A percentile compares a stretch with the other conserved stretches of the same genome.
Conservation (phyloP, 768 basidiomycete species). For the Lactarius sp. region DNA sequence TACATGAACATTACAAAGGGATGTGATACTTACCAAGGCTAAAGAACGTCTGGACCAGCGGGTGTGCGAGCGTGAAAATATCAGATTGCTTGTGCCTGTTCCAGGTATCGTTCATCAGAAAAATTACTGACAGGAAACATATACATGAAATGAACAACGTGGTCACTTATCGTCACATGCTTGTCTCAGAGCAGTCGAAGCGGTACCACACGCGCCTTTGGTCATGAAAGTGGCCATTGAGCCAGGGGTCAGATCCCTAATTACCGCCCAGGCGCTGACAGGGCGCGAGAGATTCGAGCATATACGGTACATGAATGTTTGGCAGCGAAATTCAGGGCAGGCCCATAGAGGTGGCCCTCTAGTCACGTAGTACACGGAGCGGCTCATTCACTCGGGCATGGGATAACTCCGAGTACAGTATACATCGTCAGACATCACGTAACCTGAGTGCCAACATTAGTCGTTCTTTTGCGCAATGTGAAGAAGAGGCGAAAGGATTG, state of each 20-base stretch:
- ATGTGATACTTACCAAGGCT: background rate
- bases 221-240: background rate
- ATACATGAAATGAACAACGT: background rate
- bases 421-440: no score
- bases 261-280: background rate
- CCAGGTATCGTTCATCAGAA: background rate
- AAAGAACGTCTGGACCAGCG: background rate
- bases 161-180: background rate
- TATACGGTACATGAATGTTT: background rate
- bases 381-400: no score
- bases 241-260: background rate
- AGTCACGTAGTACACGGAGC: no score
- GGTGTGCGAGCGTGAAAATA: background rate
- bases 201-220: background rate
- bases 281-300: background rate
- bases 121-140: no score
- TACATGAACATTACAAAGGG: background rate
- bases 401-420: no score
- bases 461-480: no score
- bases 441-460: no score
- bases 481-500: no score
- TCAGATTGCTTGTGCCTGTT: background rate
- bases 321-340: background rate
- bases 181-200: background rate
- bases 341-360: no score